phyloP scores from a whole-genome alignment of 192 early-diverging fungal species.

The Funneliformis geosporum region DNA sequence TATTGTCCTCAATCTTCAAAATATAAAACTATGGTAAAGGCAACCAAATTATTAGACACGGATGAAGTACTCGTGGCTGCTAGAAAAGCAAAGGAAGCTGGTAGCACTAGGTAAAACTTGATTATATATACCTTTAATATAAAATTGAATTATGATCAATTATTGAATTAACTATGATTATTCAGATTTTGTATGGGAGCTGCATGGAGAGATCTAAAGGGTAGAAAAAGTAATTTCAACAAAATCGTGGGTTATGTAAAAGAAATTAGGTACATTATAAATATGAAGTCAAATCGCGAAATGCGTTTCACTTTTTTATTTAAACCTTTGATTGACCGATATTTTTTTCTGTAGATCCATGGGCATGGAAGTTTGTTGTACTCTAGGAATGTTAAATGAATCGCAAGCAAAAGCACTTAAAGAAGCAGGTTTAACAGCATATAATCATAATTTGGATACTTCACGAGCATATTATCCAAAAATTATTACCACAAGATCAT shows the following conservation, averaged over 20 bases:
- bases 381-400: slow-evolving; percentile 78
- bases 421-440: slow-evolving; percentile 81
- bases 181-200: slow-evolving; percentile 83
- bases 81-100: slow-evolving; percentile 71
- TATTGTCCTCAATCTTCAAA: slow-evolving; percentile 81
- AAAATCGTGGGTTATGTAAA: slow-evolving; percentile 72
- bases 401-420: slow-evolving; percentile 75
- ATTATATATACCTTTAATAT: slow-evolving; percentile 2
- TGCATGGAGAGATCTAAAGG: slow-evolving; percentile 79
- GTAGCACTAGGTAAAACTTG: slow-evolving; percentile 58
- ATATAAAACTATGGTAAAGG: slow-evolving; percentile 70
- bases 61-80: slow-evolving; percentile 73
- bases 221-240: slow-evolving; percentile 82
- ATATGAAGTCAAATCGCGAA: not conserved
- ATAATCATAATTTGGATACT: slow-evolving; percentile 87
- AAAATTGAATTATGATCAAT: slow-evolving; percentile 11
- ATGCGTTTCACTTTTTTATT: not conserved
- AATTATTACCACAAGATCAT: slow-evolving; percentile 80
- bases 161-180: slow-evolving; percentile 1
- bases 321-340: not conserved
- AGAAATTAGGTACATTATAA: slow-evolving; percentile 63
- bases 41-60: slow-evolving; percentile 67
- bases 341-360: slow-evolving; percentile 50
- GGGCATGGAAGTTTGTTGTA: slow-evolving; percentile 89
- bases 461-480: slow-evolving; percentile 79